Percentiles rank a stretch among this genome's conserved stretches.
phyloP scores from a whole-genome alignment of 208 protist genomes.

The Willaertia magna region DNA sequence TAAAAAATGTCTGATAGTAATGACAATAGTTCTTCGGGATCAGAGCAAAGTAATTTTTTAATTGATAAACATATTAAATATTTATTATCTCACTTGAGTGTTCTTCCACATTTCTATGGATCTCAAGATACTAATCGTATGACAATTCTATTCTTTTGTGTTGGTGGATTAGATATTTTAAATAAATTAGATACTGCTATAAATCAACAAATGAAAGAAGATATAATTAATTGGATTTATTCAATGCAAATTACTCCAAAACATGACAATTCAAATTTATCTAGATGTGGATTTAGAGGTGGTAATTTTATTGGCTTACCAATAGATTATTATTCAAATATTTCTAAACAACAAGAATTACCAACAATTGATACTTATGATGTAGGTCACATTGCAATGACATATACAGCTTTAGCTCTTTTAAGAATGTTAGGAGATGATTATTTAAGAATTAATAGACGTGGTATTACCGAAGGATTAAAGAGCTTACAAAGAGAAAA shows the following conservation, averaged over 20 bases:
- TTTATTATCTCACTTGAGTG: constrained; percentile 3
- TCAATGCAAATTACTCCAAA: constrained; percentile 26
- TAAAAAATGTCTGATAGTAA: neutral
- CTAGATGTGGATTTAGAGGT: constrained; percentile 27
- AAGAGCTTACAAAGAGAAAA: constrained; percentile 28
- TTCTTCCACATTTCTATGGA: constrained; percentile 9
- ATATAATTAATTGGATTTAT: constrained; percentile 40
- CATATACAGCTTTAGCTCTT: constrained; percentile 42
- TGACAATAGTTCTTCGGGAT: neutral
- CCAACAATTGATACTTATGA: neutral
- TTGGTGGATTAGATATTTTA: constrained; percentile 32
- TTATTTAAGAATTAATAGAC: constrained; percentile 31
- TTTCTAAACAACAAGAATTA: neutral
- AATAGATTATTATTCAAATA: neutral
- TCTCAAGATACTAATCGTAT: constrained; percentile 18
- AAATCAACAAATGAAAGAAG: constrained; percentile 1
- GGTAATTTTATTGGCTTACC: neutral
- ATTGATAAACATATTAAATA: constrained; percentile 21
- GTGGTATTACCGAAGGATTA: constrained; percentile 29
- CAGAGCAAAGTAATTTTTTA: neutral
- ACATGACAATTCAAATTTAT: neutral
- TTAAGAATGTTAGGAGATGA: constrained; percentile 49
- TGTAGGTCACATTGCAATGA: constrained; percentile 40
- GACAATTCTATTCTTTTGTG: constrained; percentile 30
- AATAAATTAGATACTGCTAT: constrained; percentile 11